These are phyloP conservation scores for Alternaria rosae DNA, from an alignment of 2,329 filamentous ascomycete genomes.

Conservation along the genomic window DNA sequence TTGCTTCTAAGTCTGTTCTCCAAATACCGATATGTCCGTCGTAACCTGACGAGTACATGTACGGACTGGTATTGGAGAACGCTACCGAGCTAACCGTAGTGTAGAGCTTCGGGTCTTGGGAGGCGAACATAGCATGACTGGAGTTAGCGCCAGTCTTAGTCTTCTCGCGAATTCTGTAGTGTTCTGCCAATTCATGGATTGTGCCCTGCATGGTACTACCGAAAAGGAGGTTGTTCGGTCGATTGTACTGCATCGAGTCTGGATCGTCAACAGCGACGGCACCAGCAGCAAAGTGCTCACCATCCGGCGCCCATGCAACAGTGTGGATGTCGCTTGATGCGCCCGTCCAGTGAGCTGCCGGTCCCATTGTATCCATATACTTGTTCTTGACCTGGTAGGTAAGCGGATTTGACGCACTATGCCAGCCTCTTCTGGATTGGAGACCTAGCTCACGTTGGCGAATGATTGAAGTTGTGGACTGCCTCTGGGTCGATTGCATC, in stretches of 20 bases:
- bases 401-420: constrained; percentile 26
- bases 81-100: constrained; percentile 63
- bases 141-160: constrained; percentile 52
- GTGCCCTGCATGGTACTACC: constrained; percentile 55
- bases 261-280: constrained; percentile 64
- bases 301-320: constrained; percentile 64
- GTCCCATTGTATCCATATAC: constrained; percentile 52
- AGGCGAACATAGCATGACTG: constrained; percentile 55
- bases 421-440: constrained; percentile 38
- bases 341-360: constrained; percentile 60
- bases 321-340: constrained; percentile 66
- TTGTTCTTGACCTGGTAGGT: constrained; percentile 39
- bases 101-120: constrained; percentile 62
- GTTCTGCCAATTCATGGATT: constrained; percentile 63
- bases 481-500: constrained; percentile 21
- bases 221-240: constrained; percentile 63
- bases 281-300: constrained; percentile 63
- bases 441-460: constrained; percentile 46
- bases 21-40: constrained; percentile 59
- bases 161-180: constrained; percentile 55
- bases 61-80: constrained; percentile 57
- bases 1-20: constrained; percentile 41
- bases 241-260: constrained; percentile 67
- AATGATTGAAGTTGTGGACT: constrained; percentile 30
- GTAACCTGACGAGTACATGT: constrained; percentile 63